Evolutionary conservation across 768 basidiomycete species (phyloP), one percentile per base, ranked within the genome.

Genomic region (Serendipita vermifera): DNA sequence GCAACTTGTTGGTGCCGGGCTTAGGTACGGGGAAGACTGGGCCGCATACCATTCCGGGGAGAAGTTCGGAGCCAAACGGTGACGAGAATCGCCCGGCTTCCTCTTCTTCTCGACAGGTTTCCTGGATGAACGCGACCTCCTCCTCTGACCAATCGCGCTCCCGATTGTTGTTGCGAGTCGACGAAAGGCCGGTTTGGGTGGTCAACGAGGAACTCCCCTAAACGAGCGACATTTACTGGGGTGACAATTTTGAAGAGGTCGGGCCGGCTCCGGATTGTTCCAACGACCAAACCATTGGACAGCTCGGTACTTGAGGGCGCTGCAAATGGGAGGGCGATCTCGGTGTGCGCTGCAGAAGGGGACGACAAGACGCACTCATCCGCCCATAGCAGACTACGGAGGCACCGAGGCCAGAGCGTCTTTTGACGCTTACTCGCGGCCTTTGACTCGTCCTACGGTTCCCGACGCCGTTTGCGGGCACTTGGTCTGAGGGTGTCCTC

Each of bases 41-140:
- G 41, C 68, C 66, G 26, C 60, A 63, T 38, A 70, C 68, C 75
- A 78, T 77, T 0, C 74, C 74, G 0, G 71, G 74, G 0, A 73
- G 62, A 0, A 74, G 66, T 2, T 70, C 59, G 2, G 54, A 26
- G 1, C 67, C 66, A 60, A 76, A 75, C 1, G 67, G 33, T 0
- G 46, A 11, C 2, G 68, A 69, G 35, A 57, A 65, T 0, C 60
- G 57, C 0, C 62, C 62, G n/a, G 59, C 55, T 0, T 40, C 29
- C 0, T 63, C 29, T 48, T 67, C 58, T 29, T 68, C 64, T 0
- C 62, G 43, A 5, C 60, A 43, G 57, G 72, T 71, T 0, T 56
- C 24, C 0, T 43, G 5, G 0, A 72, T 29, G 26, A 72, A 72
- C 0, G 33, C 31, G 2, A 26, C 33, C 46, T 70, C 60, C 1